Evolutionary conservation across 495 filamentous ascomycete species (phyloP).

Genomic region (Lophiotrema nucula): DNA sequence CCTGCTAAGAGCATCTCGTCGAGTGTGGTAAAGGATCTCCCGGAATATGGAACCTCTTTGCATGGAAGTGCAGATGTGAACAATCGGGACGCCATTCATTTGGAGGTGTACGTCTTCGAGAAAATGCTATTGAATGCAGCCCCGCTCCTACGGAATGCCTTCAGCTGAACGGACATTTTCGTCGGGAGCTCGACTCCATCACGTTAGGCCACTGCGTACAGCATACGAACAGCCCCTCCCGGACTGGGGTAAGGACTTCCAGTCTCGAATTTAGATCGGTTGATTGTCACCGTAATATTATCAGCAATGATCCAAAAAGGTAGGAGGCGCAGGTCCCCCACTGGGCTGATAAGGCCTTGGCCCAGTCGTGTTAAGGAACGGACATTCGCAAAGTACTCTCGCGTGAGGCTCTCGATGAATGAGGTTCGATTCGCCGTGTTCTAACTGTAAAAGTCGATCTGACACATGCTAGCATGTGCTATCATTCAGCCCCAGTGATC

Average conservation of each 20-base stretch:
- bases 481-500: conserved; percentile 37
- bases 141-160: conserved; percentile 7
- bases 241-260: conserved; percentile 31
- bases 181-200: conserved; percentile 11
- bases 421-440: background rate
- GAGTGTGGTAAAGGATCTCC: conserved; percentile 42
- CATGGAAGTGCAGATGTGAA: conserved; percentile 31
- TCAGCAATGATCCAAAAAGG: conserved; percentile 43
- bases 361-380: background rate
- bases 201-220: no score
- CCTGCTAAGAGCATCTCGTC: conserved; percentile 50
- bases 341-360: conserved; percentile 28
- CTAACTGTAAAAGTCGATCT: background rate
- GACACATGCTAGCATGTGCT: background rate
- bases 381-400: background rate
- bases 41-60: conserved; percentile 21
- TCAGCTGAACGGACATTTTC: conserved; percentile 1
- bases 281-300: conserved; percentile 40
- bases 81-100: background rate
- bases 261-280: conserved; percentile 10
- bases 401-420: background rate
- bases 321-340: conserved; percentile 39
- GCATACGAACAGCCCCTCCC: conserved; percentile 39
- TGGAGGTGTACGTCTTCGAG: no score
- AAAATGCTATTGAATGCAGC: background rate